Conservation (phyloP, 495 filamentous ascomycete genomes). For the Penicillium mononematosum region DNA sequence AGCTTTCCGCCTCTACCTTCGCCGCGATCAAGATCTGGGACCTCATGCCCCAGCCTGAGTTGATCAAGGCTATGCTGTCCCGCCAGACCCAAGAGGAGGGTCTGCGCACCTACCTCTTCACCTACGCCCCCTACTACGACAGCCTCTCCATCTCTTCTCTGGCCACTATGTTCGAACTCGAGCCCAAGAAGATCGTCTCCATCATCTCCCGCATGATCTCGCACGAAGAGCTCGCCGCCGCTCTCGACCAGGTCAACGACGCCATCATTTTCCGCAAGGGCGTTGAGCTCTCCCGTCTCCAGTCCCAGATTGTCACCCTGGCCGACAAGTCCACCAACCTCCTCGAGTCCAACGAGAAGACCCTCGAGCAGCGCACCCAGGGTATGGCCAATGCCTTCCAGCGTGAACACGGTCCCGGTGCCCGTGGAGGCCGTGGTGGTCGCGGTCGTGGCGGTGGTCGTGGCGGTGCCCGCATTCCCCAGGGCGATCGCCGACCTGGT, state of each 20-base stretch:
- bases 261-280: slow-evolving; percentile 99
- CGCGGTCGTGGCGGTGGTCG: slow-evolving; percentile 69
- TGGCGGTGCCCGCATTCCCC: slow-evolving; percentile 56
- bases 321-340: slow-evolving; percentile 93
- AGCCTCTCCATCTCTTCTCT: slow-evolving; percentile 84
- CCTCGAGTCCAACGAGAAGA: slow-evolving; percentile 96
- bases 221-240: slow-evolving; percentile 94
- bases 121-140: slow-evolving; percentile 98
- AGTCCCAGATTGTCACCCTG: slow-evolving; percentile 89
- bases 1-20: slow-evolving; percentile 88
- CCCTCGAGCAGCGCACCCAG: slow-evolving; percentile 92
- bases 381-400: slow-evolving; percentile 94
- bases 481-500: slow-evolving; percentile 51
- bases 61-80: slow-evolving; percentile 94
- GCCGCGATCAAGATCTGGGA: slow-evolving; percentile 99
- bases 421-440: slow-evolving; percentile 64
- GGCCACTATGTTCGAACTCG: slow-evolving; percentile 90
- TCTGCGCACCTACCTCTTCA: slow-evolving; percentile 97
- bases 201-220: slow-evolving; percentile 99
- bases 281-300: slow-evolving; percentile 92
- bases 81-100: slow-evolving; percentile 98
- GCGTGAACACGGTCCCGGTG: slow-evolving; percentile 74
- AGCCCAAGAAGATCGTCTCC: slow-evolving; percentile 82
- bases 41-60: slow-evolving; percentile 78
- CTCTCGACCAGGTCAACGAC: slow-evolving; percentile 94